Evolutionary conservation across 1,284 basidiomycete species (phyloP), one percentile per base, ranked within the genome.

Genomic region (Xerocomus nothofagi): DNA sequence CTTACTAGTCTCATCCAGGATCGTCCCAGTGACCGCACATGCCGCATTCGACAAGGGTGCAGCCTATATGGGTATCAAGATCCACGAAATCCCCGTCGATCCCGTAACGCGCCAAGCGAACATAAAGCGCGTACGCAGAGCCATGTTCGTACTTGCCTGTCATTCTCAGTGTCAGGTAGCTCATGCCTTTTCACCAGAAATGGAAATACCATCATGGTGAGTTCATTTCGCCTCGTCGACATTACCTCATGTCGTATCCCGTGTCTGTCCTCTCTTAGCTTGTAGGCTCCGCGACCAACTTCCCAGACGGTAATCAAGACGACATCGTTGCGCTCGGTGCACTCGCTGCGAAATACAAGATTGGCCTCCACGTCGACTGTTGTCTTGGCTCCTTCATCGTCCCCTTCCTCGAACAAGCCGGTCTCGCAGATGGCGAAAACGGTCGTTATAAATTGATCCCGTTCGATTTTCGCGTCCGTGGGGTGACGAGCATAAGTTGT

Each of bases 1-100:
- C 7, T 29, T 44, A 3, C 47, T 23, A 24, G 7, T 18, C 2
- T 23, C 27, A 3, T 17, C 17, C 53, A 95, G 93, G 76, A 77
- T 98, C 54, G 73, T 98, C 8, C 89, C 93, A 0, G 76, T 80
- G 0, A 89, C 91, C 0, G 94, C 90, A 0, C 96, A 98, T 66
- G 93, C 93, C 2, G 96, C 96, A 1, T 99, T 99, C 66, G 87
- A 93, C 75, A 99, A 99, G 69, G 94, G 88, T 4, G 86, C 84
- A 3, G 80, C 84, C 24, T 98, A 98, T 72, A 84, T 99, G 62
- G 82, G 83, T n/a, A 85, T 98, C 75, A 98, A 96, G 73, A 75
- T 97, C 2, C 93, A 94, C 64, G 80, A 82, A 37, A 83, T 99
- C 41, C 91, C 93, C 0, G 88, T 98, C n/a, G 81, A 98, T 66